Evolutionary conservation across 2,329 filamentous ascomycete genomes (phyloP), one percentile per base, ranked within the genome.

Genomic region (Colletotrichum sp.): DNA sequence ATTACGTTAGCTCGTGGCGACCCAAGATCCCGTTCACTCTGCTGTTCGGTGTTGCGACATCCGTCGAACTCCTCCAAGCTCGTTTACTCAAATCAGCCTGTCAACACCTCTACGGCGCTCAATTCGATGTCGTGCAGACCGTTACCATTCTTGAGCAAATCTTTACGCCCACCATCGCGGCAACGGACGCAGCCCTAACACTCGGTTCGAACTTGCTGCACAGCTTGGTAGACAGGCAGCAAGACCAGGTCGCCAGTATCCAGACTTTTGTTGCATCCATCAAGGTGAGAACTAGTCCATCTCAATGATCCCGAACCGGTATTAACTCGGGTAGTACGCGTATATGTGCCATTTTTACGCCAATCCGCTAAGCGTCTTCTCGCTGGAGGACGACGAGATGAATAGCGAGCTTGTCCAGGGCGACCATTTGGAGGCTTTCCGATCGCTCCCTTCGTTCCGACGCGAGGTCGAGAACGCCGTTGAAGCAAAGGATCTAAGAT

Each of bases 301-400:
- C 57, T n/a, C 26, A 12, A 39, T 61, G 10, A 18, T 28, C 7
- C 30, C 24, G 7, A 59, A 10, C 18, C 18, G 32, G 36, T 24
- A 77, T 80, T 52, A 81, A 79, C 6, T 77, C 48, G 55, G 6
- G 24, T 82, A 95, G 90, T 97, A 96, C 84, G 92, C 93, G 1
- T 95, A 96, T 81, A 96, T 98, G 94, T 95, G 93, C 73, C 94
- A 96, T 82, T 96, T 95, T 81, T 96, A 95, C 79, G 94, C 93
- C 52, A 96, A 96, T 79, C 91, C 93, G 1, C 86, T 96, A 5
- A 95, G 92, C 76, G 83, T 95, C 6, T 88, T 96, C 39, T 85
- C 85, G 4, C 76, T 77, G 28, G 79, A 76, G 48, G 78, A 80
- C 26, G 80, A 82, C n/a, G 77, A 69, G 43, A 68, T 77, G 67